Conservation (phyloP, 352 stramenopile species). For the Phytophthora macrochlamydospora region DNA sequence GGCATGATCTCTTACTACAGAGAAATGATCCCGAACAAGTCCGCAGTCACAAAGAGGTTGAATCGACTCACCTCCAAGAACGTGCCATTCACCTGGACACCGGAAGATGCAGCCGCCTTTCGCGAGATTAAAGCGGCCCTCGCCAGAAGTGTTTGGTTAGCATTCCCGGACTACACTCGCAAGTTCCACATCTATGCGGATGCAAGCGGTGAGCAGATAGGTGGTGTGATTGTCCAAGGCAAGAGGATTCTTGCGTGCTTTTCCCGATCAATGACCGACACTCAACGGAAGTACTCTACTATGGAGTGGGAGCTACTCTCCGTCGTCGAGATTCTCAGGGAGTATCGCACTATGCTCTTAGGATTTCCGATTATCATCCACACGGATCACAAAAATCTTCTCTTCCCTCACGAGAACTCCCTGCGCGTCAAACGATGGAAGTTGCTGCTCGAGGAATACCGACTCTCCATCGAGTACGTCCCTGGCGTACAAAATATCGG, state of each 20-base stretch:
- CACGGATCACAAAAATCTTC: slow-evolving; percentile 10
- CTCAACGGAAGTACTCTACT: slow-evolving; percentile 7
- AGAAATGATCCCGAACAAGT: neutral
- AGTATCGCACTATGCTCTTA: slow-evolving; percentile 11
- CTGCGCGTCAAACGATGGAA: slow-evolving; percentile 10
- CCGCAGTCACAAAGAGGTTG: neutral
- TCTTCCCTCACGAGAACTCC: slow-evolving; percentile 4
- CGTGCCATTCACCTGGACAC: neutral
- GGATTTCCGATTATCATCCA: slow-evolving; percentile 8
- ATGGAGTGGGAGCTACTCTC: slow-evolving; percentile 6
- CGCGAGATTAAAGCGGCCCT: neutral
- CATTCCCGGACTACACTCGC: neutral
- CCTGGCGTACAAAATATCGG: neutral
- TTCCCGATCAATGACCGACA: neutral
- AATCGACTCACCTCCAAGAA: neutral
- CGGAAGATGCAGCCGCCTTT: neutral
- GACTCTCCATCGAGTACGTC: slow-evolving; percentile 2
- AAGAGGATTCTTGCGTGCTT: neutral
- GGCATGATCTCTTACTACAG: neutral
- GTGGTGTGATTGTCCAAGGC: neutral
- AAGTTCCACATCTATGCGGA: neutral
- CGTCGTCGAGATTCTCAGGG: neutral
- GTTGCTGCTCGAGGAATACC: slow-evolving; percentile 6
- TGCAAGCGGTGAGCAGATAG: neutral
- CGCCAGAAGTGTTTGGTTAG: neutral